Conservation (phyloP, 2,329 filamentous ascomycete species). For the Setomelanomma holmii region DNA sequence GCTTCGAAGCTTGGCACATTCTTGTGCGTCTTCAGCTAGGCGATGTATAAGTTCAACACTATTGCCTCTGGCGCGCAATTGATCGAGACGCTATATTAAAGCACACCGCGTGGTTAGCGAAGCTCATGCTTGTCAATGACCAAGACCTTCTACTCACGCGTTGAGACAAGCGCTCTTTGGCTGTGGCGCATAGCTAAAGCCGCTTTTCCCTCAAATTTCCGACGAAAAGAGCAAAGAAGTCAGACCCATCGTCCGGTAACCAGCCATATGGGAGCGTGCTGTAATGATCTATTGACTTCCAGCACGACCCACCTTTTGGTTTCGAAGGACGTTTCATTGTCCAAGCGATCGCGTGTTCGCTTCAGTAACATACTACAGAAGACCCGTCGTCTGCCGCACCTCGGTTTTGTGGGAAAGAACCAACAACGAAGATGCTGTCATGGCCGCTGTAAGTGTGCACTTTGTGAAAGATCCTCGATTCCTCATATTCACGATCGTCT, state of each 20-base stretch:
- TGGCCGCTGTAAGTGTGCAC: neutral
- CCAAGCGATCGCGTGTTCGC: slow-evolving; percentile 4
- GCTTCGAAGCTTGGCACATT: slow-evolving; percentile 3
- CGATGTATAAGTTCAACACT: neutral
- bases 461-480: neutral
- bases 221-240: slow-evolving; percentile 7
- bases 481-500: neutral
- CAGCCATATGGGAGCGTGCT: slow-evolving; percentile 12
- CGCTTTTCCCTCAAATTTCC: slow-evolving; percentile 1
- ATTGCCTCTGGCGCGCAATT: neutral
- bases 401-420: neutral
- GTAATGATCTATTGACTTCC: slow-evolving; percentile 5
- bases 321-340: slow-evolving; percentile 3
- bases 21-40: slow-evolving; percentile 4
- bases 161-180: slow-evolving; percentile 3
- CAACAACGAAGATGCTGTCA: neutral
- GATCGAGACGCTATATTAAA: slow-evolving; percentile 3
- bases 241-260: slow-evolving; percentile 6
- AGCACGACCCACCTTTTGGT: neutral
- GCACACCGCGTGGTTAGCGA: neutral
- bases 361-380: neutral
- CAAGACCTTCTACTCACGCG: slow-evolving; percentile 4
- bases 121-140: neutral
- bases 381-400: neutral
- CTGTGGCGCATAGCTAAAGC: neutral